Evolutionary conservation across 768 basidiomycete species (phyloP).

Genomic region (Pleurotus tuoliensis): DNA sequence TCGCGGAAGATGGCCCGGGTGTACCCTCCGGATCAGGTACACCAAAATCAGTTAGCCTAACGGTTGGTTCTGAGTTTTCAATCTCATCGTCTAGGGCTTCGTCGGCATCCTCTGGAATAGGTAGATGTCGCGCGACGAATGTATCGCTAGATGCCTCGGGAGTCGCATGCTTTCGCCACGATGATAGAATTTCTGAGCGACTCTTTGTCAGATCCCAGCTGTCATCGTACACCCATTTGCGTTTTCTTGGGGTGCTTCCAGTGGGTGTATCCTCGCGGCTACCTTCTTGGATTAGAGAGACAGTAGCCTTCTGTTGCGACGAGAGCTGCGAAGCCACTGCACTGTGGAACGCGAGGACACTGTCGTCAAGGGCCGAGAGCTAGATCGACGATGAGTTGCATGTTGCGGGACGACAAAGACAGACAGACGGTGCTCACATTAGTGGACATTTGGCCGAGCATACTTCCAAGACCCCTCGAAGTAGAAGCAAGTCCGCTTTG

Average conservation of each 20-base stretch:
- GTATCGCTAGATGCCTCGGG: constrained; percentile 26
- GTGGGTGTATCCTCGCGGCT: constrained; percentile 61
- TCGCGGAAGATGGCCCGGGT: constrained; percentile 15
- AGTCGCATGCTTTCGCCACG: constrained; percentile 37
- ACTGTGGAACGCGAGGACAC: constrained; percentile 40
- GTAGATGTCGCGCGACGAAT: constrained; percentile 33
- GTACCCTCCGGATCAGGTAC: constrained; percentile 6
- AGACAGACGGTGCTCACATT: constrained; percentile 39
- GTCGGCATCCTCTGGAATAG: constrained; percentile 25
- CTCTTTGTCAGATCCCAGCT: constrained; percentile 68
- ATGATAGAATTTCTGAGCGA: constrained; percentile 55
- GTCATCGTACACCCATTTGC: constrained; percentile 64
- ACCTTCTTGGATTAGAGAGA: constrained; percentile 52
- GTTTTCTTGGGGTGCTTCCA: constrained; percentile 75
- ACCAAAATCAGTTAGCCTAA: constrained; percentile 1
- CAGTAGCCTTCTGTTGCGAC: constrained; percentile 45
- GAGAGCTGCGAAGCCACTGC: constrained; percentile 40
- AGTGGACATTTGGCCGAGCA: constrained; percentile 37
- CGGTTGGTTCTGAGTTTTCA: not conserved
- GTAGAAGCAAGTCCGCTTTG: constrained; percentile 48
- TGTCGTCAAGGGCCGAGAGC: constrained; percentile 14
- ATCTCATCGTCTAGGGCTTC: constrained; percentile 23
- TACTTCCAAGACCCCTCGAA: constrained; percentile 43
- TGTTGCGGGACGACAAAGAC: not conserved
- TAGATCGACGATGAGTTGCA: not conserved